Percentiles rank a stretch among this genome's conserved stretches.
Evolutionary conservation across 2,329 filamentous ascomycete species (phyloP).

Genomic region (Trichoderma arundinaceum): DNA sequence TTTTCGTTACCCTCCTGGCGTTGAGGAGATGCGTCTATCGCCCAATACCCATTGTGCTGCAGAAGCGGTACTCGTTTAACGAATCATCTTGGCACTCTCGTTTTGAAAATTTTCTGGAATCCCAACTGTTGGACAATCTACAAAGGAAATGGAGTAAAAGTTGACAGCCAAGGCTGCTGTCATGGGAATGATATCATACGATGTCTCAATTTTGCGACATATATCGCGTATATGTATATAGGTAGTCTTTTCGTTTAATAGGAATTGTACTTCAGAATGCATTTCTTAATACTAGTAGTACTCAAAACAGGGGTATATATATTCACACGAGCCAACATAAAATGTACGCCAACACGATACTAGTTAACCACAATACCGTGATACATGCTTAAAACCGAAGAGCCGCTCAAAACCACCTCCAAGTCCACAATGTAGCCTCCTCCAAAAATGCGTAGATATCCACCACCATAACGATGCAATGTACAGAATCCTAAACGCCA

Average conservation of each 20-base stretch:
- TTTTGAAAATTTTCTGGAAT: background rate
- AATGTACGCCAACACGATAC: background rate
- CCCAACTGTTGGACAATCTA: background rate
- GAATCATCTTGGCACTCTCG: background rate
- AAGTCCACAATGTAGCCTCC: background rate
- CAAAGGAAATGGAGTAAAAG: constrained; percentile 5
- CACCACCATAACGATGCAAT: background rate
- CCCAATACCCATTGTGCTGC: constrained; percentile 7
- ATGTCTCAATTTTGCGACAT: background rate
- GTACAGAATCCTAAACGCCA: constrained; percentile 3
- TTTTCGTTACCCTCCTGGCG: no score
- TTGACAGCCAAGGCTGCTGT: background rate
- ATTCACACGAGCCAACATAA: background rate
- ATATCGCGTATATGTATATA: background rate
- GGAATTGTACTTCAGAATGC: background rate
- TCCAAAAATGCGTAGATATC: background rate
- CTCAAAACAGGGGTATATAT: constrained; percentile 14
- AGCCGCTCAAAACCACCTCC: constrained; percentile 6
- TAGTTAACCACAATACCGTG: background rate
- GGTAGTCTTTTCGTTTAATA: background rate
- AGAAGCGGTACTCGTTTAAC: background rate
- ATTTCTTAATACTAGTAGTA: background rate
- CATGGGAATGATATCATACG: background rate
- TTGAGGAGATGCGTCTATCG: background rate
- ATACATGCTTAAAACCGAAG: background rate